phyloP scores from a whole-genome alignment of 495 filamentous ascomycete species.

The Tuber indicum region DNA sequence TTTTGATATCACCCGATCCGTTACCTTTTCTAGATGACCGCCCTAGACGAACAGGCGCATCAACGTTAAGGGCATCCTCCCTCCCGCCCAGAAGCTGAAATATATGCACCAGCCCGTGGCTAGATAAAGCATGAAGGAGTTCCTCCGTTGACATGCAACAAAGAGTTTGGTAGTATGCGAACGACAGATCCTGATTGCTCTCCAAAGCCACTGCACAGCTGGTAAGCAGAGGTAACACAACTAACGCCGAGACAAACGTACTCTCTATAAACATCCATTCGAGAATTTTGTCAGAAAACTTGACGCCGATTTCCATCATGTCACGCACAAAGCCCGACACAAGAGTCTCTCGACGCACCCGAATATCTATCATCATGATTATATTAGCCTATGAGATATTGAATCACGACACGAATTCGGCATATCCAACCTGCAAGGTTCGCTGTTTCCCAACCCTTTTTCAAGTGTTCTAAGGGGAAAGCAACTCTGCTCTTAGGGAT shows the following conservation, averaged over 20 bases:
- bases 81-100: constrained; percentile 36
- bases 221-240: constrained; percentile 22
- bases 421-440: constrained; percentile 42
- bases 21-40: constrained; percentile 2
- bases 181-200: constrained; percentile 54
- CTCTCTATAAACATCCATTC: constrained; percentile 61
- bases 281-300: constrained; percentile 64
- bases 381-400: constrained; percentile 22
- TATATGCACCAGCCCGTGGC: constrained; percentile 21
- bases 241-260: not conserved
- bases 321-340: constrained; percentile 62
- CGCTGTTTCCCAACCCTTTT: constrained; percentile 27
- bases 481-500: constrained; percentile 14
- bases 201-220: constrained; percentile 51
- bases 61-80: constrained; percentile 31
- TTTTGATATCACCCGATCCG: not conserved
- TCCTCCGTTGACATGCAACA: constrained; percentile 10
- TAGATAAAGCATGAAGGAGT: constrained; percentile 19
- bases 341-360: constrained; percentile 56
- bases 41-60: constrained; percentile 1
- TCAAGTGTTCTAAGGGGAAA: constrained; percentile 37
- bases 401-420: constrained; percentile 15
- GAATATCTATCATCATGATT: constrained; percentile 43
- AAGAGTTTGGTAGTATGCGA: constrained; percentile 58
- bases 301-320: constrained; percentile 49